Evolutionary conservation across 2,329 filamentous ascomycete species (phyloP).

Genomic region (Colletotrichum liriopes): DNA sequence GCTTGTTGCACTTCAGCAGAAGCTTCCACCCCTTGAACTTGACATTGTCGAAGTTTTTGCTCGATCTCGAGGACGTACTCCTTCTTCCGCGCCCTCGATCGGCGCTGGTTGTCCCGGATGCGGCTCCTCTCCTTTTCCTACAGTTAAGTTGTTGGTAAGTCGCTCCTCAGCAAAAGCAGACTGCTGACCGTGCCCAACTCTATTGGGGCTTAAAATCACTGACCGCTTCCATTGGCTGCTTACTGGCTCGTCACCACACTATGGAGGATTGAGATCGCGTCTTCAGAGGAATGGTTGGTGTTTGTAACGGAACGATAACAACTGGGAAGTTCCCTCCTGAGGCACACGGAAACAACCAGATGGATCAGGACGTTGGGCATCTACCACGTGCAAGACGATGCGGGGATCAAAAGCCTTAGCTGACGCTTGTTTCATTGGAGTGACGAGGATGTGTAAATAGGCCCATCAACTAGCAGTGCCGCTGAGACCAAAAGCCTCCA

Average conservation of each 20-base stretch:
- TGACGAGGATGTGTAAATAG: slow-evolving; percentile 21
- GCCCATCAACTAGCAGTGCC: slow-evolving; percentile 11
- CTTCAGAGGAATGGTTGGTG: background rate
- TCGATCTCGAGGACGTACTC: slow-evolving; percentile 82
- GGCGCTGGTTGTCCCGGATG: slow-evolving; percentile 83
- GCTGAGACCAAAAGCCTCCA: slow-evolving; percentile 6
- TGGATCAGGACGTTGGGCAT: slow-evolving; percentile 24
- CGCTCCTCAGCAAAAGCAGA: background rate
- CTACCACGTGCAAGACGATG: slow-evolving; percentile 19
- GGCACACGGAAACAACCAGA: slow-evolving; percentile 8
- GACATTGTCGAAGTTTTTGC: slow-evolving; percentile 73
- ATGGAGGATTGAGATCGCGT: background rate
- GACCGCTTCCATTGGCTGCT: slow-evolving; percentile 40
- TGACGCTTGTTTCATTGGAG: slow-evolving; percentile 23
- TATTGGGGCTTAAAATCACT: slow-evolving; percentile 18
- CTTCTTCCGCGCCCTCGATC: slow-evolving; percentile 81
- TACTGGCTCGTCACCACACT: background rate
- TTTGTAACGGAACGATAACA: background rate
- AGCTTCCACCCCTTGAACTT: slow-evolving; percentile 77
- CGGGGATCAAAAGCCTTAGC: slow-evolving; percentile 25
- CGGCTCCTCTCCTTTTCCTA: slow-evolving; percentile 55
- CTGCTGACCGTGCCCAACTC: slow-evolving; percentile 1
- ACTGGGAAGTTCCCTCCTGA: slow-evolving; percentile 4
- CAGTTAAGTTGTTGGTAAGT: slow-evolving; percentile 33
- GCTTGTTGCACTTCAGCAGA: slow-evolving; percentile 81